phyloP scores from a whole-genome alignment of 1,284 basidiomycete species.

The Xanthoconium separans region DNA sequence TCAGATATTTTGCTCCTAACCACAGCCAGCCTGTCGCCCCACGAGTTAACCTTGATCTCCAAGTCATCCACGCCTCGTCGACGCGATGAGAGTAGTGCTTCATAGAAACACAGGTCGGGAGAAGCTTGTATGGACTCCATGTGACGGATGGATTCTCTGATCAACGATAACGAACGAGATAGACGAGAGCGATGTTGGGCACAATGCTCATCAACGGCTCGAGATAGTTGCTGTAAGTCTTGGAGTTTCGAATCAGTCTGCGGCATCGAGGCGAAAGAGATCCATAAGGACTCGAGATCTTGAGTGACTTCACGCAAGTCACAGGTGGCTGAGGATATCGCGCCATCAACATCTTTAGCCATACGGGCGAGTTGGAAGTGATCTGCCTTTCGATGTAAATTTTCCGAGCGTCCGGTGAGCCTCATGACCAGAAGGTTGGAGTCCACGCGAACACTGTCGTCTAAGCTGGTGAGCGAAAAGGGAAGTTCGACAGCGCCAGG shows the following conservation, averaged over 20 bases:
- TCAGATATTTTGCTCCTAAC: conserved; percentile 40
- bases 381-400: conserved; percentile 45
- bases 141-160: conserved; percentile 49
- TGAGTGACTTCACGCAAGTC: conserved; percentile 41
- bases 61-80: conserved; percentile 47
- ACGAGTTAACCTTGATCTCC: conserved; percentile 47
- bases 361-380: conserved; percentile 52
- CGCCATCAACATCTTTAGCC: conserved; percentile 53
- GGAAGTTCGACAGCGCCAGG: conserved; percentile 42
- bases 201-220: conserved; percentile 38
- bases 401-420: conserved; percentile 55
- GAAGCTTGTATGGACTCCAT: conserved; percentile 48
- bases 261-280: conserved; percentile 30
- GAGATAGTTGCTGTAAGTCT: conserved; percentile 37
- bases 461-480: conserved; percentile 61
- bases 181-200: conserved; percentile 39
- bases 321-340: conserved; percentile 36
- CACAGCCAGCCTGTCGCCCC: conserved; percentile 43
- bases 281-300: conserved; percentile 37
- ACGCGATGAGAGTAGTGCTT: conserved; percentile 47
- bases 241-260: conserved; percentile 28
- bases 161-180: conserved; percentile 47
- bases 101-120: conserved; percentile 41
- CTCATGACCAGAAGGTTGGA: conserved; percentile 67
- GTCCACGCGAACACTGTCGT: conserved; percentile 67